These are phyloP conservation scores for Arthrocladium fulminans DNA, from an alignment of 2,329 filamentous ascomycete species.

Conservation along the genomic window DNA sequence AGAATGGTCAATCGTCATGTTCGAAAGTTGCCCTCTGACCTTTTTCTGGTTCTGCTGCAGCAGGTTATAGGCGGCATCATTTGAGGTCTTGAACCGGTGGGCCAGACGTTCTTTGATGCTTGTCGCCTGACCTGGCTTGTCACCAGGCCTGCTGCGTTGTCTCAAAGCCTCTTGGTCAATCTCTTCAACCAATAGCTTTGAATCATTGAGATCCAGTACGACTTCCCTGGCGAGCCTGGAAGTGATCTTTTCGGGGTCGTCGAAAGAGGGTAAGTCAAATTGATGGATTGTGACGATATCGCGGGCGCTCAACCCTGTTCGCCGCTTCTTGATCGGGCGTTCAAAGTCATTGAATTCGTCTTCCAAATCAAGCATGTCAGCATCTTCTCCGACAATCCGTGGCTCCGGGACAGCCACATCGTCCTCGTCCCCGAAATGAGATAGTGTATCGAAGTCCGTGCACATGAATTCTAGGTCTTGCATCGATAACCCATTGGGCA, in stretches of 20 bases:
- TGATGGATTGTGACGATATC: slow-evolving; percentile 46
- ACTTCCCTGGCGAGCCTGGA: slow-evolving; percentile 67
- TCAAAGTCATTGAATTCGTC: slow-evolving; percentile 41
- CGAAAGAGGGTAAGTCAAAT: slow-evolving; percentile 62
- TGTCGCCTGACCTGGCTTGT: slow-evolving; percentile 51
- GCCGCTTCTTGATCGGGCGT: slow-evolving; percentile 58
- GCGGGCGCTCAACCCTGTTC: slow-evolving; percentile 36
- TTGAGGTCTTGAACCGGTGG: slow-evolving; percentile 87
- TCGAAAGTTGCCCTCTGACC: slow-evolving; percentile 82
- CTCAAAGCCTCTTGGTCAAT: slow-evolving; percentile 57
- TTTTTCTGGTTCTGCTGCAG: slow-evolving; percentile 95
- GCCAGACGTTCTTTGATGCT: slow-evolving; percentile 47
- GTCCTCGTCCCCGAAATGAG: slow-evolving; percentile 38
- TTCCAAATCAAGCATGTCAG: slow-evolving; percentile 55
- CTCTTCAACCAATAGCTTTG: slow-evolving; percentile 74
- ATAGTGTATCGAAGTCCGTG: slow-evolving; percentile 69
- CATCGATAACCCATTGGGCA: slow-evolving; percentile 61
- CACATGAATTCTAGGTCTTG: slow-evolving; percentile 78
- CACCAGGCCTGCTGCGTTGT: slow-evolving; percentile 29
- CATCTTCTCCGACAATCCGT: slow-evolving; percentile 29
- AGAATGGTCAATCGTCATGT: slow-evolving; percentile 88
- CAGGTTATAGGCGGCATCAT: slow-evolving; percentile 89
- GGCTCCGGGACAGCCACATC: slow-evolving; percentile 23
- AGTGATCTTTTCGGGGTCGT: slow-evolving; percentile 69
- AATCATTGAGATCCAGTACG: slow-evolving; percentile 78